Base-by-base conservation (phyloP, 495 filamentous ascomycete genomes). In the Neurospora tetraspora region DNA sequence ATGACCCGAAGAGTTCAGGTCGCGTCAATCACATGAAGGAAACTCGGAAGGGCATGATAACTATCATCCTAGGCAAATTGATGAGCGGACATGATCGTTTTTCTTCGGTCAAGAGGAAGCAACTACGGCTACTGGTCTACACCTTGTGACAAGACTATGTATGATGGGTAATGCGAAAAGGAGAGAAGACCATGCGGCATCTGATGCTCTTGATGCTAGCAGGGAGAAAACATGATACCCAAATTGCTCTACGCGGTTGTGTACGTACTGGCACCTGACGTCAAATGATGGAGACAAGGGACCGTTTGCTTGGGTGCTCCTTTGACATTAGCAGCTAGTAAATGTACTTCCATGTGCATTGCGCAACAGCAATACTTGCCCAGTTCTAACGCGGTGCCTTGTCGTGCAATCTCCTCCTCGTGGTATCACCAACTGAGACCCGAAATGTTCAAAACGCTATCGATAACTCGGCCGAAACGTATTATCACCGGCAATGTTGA, bases 401-500 rank as follows among this genome's bases (percentile, higher is more conserved):
- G 14, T 65, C 53, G 27, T 65, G 53, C 53, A 36, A 65, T 65
- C 27, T 16, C 23, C 23, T 36, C 53, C 23, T 34, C 27, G 27
- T 27, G 53, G 27, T 34, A 34, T 65, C 31, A 65, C 53, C 27
- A 65, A 9, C 53, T 65, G 14, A 65, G 53, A 3, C 68, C 45
- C 71, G 47, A 70, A 69, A 78, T 78, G 75, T 72, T 77, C 45
- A 73, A 69, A 70, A 75, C 70, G 27, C 39, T 72, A 42, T 70
- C 73, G 68, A 71, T 59, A 42, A 31, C 23, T 12, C 76, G 71
- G 47, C 40, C 40, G 37, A 72, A 68, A 61, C 39, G 70, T 47
- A 34, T 18, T 2, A 65, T 65, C 53, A 65, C 53, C 27, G 27
- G 53, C 23, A 65, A 34, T 34, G 0, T 65, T 36, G 53, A 65